Evolutionary conservation across 176 grass and related monocot species (phyloP).

Genomic region (Cenchrus purpureus): DNA sequence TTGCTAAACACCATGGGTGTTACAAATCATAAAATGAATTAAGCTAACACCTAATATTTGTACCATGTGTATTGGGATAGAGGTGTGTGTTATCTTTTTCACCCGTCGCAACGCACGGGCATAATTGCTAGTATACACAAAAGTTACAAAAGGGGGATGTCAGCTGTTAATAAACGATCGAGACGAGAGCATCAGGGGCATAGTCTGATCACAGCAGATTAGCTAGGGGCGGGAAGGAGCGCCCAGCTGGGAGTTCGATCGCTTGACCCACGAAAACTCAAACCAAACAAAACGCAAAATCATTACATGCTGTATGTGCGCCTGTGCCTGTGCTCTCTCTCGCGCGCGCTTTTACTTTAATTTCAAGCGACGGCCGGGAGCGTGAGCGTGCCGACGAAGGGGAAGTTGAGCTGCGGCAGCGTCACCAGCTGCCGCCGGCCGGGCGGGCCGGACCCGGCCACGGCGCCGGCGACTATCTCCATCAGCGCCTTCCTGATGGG

Average conservation of each 20-base stretch:
- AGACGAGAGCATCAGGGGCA: background rate
- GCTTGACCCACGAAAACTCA: conserved; percentile 15
- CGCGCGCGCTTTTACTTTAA: background rate
- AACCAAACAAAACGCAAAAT: conserved; percentile 3
- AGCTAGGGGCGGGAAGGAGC: background rate
- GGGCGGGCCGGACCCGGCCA: background rate
- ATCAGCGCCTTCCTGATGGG: conserved; percentile 60
- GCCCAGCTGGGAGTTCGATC: background rate
- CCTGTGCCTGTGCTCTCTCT: no score
- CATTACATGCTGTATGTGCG: conserved; percentile 1
- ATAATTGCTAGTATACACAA: no score
- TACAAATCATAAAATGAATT: no score
- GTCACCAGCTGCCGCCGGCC: conserved; percentile 36
- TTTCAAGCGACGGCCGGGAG: conserved; percentile 46
- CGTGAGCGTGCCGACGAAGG: conserved; percentile 59
- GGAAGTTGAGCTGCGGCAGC: conserved; percentile 51
- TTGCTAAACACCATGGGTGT: no score
- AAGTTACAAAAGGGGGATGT: no score
- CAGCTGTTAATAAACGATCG: conserved; percentile 1
- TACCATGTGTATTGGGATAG: no score
- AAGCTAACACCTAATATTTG: no score
- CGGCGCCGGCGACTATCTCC: conserved; percentile 36
- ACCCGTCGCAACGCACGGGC: no score
- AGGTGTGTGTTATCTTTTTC: no score
- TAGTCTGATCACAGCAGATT: background rate